Evolutionary conservation across 495 filamentous ascomycete genomes (phyloP), one percentile per base, ranked within the genome.

Genomic region (Penicillium waksmanii): DNA sequence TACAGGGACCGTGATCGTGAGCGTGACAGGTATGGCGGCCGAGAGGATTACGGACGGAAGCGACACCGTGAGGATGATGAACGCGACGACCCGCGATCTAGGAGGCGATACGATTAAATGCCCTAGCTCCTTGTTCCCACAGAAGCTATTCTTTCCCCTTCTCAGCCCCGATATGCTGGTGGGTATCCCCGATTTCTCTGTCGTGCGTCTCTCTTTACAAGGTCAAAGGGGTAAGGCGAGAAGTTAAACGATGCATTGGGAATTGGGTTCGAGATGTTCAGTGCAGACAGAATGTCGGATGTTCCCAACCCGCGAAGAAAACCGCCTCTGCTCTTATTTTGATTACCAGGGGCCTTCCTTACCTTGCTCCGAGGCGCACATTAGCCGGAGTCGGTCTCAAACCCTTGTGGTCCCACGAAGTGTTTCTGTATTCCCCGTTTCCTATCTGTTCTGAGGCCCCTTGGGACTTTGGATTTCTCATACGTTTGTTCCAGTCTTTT

Each of bases 31-130:
- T 62, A 67, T 53, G 61, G 64, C 19, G 63, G 36, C 21, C 17
- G 58, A 13, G 53, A 60, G 15, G 35, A 53, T 13, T 33, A 34
- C 8, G 59, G 56, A 48, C 59, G 59, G 40, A 48, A 51, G 47
- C 53, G 82, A 57, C 74, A 85, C 57, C 82, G 84, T 69, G 80
- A 82, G 51, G 77, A 79, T 66, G 80, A 85, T 68, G 73, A 84
- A 60, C 87, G 91, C 69, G 89, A 94, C 64, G 90, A 95, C 72
- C 85, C 89, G 38, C 85, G 92, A 56, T 89, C 87, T 69, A 83
- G 91, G 67, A 85, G 89, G 73, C 87, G 90, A 67, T 93, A 93
- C n/a, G 46, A 48, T n/a, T 48, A 48, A 48, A 48, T 48, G 10
- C 53, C 60, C 49, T 69, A 17, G 15, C 73, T 58, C 66, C 57